These are phyloP conservation scores for Taxillus chinensis DNA, from an alignment of 164 flowering plant genomes.

Conservation along the genomic window DNA sequence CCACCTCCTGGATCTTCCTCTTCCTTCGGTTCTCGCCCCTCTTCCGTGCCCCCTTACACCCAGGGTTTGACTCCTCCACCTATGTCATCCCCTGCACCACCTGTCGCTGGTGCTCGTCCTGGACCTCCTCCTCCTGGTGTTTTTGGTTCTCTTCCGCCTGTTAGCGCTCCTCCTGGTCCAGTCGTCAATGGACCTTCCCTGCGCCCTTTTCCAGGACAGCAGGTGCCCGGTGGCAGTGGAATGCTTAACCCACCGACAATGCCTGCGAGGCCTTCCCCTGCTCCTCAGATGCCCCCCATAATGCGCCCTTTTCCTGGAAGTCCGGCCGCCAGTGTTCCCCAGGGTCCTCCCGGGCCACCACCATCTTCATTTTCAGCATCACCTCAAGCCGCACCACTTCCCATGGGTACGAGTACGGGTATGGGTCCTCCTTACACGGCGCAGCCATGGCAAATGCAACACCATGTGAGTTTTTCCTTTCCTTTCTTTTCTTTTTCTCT, in stretches of 20 bases:
- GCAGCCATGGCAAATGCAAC: slow-evolving; percentile 38
- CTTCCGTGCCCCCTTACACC: background rate
- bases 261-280: slow-evolving; percentile 18
- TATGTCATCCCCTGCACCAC: slow-evolving; percentile 7
- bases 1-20: slow-evolving; percentile 16
- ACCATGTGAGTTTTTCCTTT: slow-evolving; percentile 28
- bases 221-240: slow-evolving; percentile 22
- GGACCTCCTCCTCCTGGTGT: slow-evolving; percentile 7
- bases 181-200: slow-evolving; percentile 56
- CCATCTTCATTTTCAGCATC: background rate
- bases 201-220: slow-evolving; percentile 27
- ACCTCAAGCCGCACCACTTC: slow-evolving; percentile 13
- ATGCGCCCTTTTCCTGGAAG: background rate
- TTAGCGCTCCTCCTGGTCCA: slow-evolving; percentile 10
- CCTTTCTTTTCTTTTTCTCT: too few species aligned
- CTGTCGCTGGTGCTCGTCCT: slow-evolving; percentile 6
- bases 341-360: background rate
- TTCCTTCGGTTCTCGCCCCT: slow-evolving; percentile 5
- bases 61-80: background rate
- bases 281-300: slow-evolving; percentile 12
- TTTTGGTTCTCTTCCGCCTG: slow-evolving; percentile 11
- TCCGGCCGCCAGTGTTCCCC: background rate
- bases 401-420: slow-evolving; percentile 11
- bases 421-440: slow-evolving; percentile 29
- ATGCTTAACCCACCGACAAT: slow-evolving; percentile 34